phyloP scores from a whole-genome alignment of 2,329 filamentous ascomycete species.

The Gnomoniopsis sp. region DNA sequence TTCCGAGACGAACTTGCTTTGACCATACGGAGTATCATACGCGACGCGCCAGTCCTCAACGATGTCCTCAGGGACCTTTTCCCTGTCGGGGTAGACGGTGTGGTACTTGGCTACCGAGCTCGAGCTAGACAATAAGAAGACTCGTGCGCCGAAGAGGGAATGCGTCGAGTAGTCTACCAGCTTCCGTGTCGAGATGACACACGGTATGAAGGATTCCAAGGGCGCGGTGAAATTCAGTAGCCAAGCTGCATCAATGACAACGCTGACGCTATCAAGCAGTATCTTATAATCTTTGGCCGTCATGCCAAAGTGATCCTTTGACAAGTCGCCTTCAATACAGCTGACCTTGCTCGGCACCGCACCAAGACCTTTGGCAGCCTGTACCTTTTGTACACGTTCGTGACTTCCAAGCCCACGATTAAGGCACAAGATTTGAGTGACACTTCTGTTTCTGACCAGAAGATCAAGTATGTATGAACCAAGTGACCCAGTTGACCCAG shows the following conservation, averaged over 20 bases:
- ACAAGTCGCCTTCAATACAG: constrained; percentile 8
- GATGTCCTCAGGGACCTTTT: constrained; percentile 34
- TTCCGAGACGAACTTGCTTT: constrained; percentile 39
- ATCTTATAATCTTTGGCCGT: background rate
- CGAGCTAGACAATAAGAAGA: constrained; percentile 44
- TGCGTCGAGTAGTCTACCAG: constrained; percentile 8
- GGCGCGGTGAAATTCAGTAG: constrained; percentile 11
- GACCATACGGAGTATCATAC: constrained; percentile 36
- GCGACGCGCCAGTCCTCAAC: constrained; percentile 32
- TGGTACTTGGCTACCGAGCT: constrained; percentile 32
- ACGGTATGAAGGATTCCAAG: background rate
- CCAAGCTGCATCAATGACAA: constrained; percentile 9
- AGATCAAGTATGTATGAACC: constrained; percentile 11
- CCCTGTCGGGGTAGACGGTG: constrained; percentile 14
- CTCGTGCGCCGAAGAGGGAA: constrained; percentile 7
- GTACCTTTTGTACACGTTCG: constrained; percentile 1
- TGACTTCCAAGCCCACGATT: constrained; percentile 5
- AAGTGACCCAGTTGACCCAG: constrained; percentile 12
- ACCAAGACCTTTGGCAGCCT: background rate
- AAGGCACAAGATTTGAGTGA: constrained; percentile 5
- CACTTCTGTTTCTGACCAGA: background rate
- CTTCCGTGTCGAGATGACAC: background rate
- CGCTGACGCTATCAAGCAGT: background rate
- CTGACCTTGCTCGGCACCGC: background rate
- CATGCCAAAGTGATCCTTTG: constrained; percentile 2